Base-by-base conservation (phyloP, 495 filamentous ascomycete genomes). In the Recurvomyces mirabilis region DNA sequence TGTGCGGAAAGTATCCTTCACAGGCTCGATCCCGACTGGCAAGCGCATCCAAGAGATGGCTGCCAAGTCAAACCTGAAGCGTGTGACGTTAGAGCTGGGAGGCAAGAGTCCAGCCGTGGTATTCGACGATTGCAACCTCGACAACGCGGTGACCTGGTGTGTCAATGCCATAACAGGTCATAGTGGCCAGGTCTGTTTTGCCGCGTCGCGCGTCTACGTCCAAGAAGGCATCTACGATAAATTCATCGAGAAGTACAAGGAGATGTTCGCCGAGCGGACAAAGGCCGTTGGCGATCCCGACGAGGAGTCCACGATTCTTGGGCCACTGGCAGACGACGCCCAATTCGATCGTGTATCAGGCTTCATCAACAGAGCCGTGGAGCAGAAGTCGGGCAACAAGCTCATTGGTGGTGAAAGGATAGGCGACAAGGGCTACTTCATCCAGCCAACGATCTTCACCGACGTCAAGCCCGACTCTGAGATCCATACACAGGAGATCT, bases 111-210 rank as follows among this genome's bases (percentile, higher is more conserved):
- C 63, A 0, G 45, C 55, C 12, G 31, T 66, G 13, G 41, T 66
- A 13, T 66, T 66, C 47, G 58, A 63, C 15, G 70, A 73, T 41
- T 57, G 54, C 13, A 60, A 72, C 40, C 47, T 73, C 2, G 63
- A 64, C 0, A 62, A 68, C 9, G 68, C 68, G 11, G 29, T 35
- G 11, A 24, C 26, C 9, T 43, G 41, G 41, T 30, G 24, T 9
- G 55, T 60, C 5, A 58, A 64, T 19, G 65, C 67, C 9, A 71
- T 74, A 49, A 67, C 60, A 11, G 53, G 49, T 6, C 71, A 74
- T 46, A 65, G 68, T 10, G 75, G 75, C 1, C 75, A 79, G 50
- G 59, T 66, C 15, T 78, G 74, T 57, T 63, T 65, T 28, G 70
- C 72, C 1, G 67, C 64, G 7, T 68, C 67, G 0, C 54, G 73